Evolutionary conservation across 495 filamentous ascomycete genomes (phyloP), one percentile per base, ranked within the genome.

Genomic region (Penicillium egyptiacum): DNA sequence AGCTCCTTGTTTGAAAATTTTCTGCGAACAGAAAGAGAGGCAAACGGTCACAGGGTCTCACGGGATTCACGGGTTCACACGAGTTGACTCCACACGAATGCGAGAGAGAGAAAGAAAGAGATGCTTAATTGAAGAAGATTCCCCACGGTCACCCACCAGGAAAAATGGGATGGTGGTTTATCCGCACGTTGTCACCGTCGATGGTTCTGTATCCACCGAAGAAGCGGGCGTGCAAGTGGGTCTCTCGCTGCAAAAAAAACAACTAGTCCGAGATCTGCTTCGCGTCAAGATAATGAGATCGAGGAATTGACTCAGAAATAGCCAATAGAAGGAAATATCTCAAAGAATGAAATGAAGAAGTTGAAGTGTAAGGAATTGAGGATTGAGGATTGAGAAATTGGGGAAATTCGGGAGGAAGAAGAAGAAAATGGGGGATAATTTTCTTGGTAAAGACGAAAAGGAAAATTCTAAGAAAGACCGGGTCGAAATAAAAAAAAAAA

Each of bases 121-220:
- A 72, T 71, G 74, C 70, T 72, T 74, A 76, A 77, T 74, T 71
- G 68, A 63, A 74, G 57, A 50, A 55, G 57, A 69, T 68, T 77
- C 71, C 68, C 74, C 74, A 78, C 72, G 70, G 69, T 69, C 68
- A 72, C 70, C 72, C 75, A 78, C 74, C 72, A 73, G n/a, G 26
- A 56, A 59, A 53, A 48, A 46, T 33, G 63, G 68, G 66, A 64
- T 65, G 71, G 70, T 54, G 56, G 50, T 70, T 72, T 74, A 75
- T 74, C 75, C 72, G 74, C 75, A 76, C 72, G 72, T 75, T 75
- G 72, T 75, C 69, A 73, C 59, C 68, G 67, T 69, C 64, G 66
- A 70, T 71, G 69, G 68, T 73, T 71, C 65, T 75, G 72, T 70
- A 73, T 75, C 72, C 74, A 75, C 72, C 70, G 73, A 60, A 61